Conservation (phyloP, 1,284 basidiomycete species). For the Sutorius eximius region DNA sequence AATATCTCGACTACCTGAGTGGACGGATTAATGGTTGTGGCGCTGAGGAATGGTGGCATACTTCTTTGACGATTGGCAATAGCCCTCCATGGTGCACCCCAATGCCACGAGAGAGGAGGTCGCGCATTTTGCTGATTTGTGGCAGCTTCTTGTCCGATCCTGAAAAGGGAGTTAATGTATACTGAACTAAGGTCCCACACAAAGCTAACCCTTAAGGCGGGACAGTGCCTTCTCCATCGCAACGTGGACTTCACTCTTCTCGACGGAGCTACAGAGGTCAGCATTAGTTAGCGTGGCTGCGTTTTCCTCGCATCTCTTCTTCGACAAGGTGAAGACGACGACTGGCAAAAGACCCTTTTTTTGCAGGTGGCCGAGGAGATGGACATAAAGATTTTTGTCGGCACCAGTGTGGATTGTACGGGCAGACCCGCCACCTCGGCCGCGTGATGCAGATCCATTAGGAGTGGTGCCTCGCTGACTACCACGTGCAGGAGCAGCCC, state of each 20-base stretch:
- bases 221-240: conserved; percentile 91
- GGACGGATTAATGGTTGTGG: neutral
- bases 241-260: conserved; percentile 97
- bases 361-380: conserved; percentile 83
- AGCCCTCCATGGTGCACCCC: conserved; percentile 98
- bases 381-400: conserved; percentile 93
- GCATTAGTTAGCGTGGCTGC: conserved; percentile 86
- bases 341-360: conserved; percentile 90
- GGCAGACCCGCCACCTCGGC: conserved; percentile 52
- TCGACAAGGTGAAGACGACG: conserved; percentile 97
- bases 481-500: conserved; percentile 41
- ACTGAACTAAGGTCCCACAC: neutral
- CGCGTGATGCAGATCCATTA: conserved; percentile 39
- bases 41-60: conserved; percentile 28
- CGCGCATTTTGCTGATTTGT: conserved; percentile 91
- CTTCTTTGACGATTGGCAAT: conserved; percentile 96
- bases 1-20: conserved; percentile 92
- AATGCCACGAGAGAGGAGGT: conserved; percentile 89
- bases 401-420: conserved; percentile 65
- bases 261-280: conserved; percentile 83
- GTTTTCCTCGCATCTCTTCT: conserved; percentile 96
- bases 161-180: conserved; percentile 35
- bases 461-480: conserved; percentile 55
- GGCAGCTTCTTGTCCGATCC: conserved; percentile 93
- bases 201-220: conserved; percentile 78